Evolutionary conservation across 805 yeast species (phyloP).

Genomic region (Clavispora carvajalis): DNA sequence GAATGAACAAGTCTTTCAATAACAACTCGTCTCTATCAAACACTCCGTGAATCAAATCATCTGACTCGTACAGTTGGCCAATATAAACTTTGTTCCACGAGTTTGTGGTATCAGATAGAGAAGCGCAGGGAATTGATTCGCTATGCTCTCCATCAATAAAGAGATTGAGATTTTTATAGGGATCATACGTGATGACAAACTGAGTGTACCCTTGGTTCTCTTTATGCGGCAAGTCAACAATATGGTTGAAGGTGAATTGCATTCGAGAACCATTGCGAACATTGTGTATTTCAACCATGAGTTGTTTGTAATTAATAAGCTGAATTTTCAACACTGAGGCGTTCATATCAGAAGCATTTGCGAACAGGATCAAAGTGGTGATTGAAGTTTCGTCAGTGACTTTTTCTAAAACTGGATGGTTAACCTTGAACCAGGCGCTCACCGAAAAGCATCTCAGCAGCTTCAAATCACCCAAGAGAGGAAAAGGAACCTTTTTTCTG

Average conservation of each 20-base stretch:
- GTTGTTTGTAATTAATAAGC: conserved; percentile 24
- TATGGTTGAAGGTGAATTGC: conserved; percentile 32
- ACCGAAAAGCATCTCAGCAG: conserved; percentile 27
- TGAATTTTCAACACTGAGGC: conserved; percentile 23
- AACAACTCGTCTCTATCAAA: conserved; percentile 22
- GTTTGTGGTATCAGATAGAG: conserved; percentile 20
- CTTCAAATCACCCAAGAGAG: conserved; percentile 9
- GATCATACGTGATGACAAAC: conserved; percentile 34
- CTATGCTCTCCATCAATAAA: conserved; percentile 47
- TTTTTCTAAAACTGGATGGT: conserved; percentile 6
- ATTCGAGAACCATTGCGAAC: conserved; percentile 19
- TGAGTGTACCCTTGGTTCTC: conserved; percentile 23
- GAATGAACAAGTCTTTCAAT: conserved; percentile 34
- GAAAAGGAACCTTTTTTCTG: conserved; percentile 9
- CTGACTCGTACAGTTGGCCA: conserved; percentile 16
- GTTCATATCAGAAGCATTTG: conserved; percentile 21
- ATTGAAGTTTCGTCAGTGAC: conserved; percentile 8
- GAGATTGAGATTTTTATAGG: conserved; percentile 35
- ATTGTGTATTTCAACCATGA: conserved; percentile 26
- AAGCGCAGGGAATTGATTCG: conserved; percentile 38
- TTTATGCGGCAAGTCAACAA: conserved; percentile 9
- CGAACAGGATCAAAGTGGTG: conserved; percentile 20
- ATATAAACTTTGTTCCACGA: conserved; percentile 34
- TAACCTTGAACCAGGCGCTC: conserved; percentile 37
- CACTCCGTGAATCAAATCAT: conserved; percentile 1